These are phyloP conservation scores for Kentomonas sorsogonicus DNA, from an alignment of 208 protist species.

Conservation along the genomic window DNA sequence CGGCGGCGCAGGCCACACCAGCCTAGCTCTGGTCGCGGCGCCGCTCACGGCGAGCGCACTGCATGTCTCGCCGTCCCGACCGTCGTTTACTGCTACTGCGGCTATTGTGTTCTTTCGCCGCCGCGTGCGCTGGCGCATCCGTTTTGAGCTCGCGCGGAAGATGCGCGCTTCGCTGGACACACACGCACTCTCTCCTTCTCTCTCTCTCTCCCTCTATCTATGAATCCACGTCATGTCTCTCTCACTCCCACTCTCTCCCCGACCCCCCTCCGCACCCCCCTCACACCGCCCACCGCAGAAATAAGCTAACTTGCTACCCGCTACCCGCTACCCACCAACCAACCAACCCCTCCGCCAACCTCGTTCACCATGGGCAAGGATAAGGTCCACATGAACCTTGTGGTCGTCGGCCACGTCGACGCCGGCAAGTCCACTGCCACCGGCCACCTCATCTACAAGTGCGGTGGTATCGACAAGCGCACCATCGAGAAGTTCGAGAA, in stretches of 20 bases:
- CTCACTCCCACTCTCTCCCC: not conserved
- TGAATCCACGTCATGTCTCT: not conserved
- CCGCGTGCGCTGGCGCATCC: no score
- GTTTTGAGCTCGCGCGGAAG: no score
- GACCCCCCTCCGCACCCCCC: not conserved
- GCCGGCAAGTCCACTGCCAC: slow-evolving; percentile 88
- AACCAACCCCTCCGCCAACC: no score
- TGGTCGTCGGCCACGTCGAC: slow-evolving; percentile 23
- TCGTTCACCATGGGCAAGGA: slow-evolving; percentile 42
- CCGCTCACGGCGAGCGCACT: no score
- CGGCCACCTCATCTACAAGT: slow-evolving; percentile 90
- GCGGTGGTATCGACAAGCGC: slow-evolving; percentile 88
- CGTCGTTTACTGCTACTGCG: no score
- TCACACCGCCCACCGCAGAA: not conserved
- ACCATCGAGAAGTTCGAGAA: slow-evolving; percentile 90
- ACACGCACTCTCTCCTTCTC: no score
- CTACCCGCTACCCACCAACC: slow-evolving; percentile 5
- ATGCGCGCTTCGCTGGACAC: no score
- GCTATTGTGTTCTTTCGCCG: no score
- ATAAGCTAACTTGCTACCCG: not conserved
- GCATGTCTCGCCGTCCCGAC: no score
- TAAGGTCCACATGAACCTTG: slow-evolving; percentile 56
- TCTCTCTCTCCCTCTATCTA: no score
- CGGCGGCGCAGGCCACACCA: no score
- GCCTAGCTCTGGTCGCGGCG: no score